Evolutionary conservation across 495 filamentous ascomycete species (phyloP), one percentile per base, ranked within the genome.

Genomic region (Aspergillus mulundensis): DNA sequence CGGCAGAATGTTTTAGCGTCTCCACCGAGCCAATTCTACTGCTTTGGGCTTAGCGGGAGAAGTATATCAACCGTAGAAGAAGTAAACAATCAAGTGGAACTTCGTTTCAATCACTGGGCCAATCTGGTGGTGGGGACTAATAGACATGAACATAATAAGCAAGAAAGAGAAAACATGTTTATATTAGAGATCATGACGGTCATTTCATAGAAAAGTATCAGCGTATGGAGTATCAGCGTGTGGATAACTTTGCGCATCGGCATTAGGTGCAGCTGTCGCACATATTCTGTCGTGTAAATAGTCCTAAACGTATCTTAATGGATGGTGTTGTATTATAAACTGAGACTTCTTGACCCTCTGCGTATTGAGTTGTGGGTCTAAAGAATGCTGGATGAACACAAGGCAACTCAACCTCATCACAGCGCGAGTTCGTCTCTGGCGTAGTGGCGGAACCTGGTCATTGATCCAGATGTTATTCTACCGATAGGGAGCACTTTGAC

Each of bases 401-500:
- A 18, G 16, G 18, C 1, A 40, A 18, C 1, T 40, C 38, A 16
- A 2, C 5, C 19, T 23, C 18, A 50, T 46, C 14, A 56, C 20
- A 42, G n/a, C 21, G 4, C 28, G 16, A 56, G 34, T 48, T 62
- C 56, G 3, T 23, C 40, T 38, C 51, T 54, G 0, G 60, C 59
- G 49, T 71, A 78, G 5, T 36, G 23, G 3, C 48, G 24, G 19
- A 77, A 67, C 6, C 58, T 61, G 3, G 60, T 25, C 46, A 70
- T 62, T 3, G 69, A 73, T 15, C 42, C 24, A 0, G 62, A 36
- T 8, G 58, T 49, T 7, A 77, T 60, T 15, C 45, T 47, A 0
- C 76, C 77, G 28, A 76, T 65, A 0, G 70, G 57, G 7, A 65
- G 58, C 6, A 79, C 73, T 49, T 74, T 77, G 12, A 75, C 52